These are phyloP conservation scores for Hymenoscyphus fraxineus DNA, from an alignment of 2,329 filamentous ascomycete species.

Conservation along the genomic window DNA sequence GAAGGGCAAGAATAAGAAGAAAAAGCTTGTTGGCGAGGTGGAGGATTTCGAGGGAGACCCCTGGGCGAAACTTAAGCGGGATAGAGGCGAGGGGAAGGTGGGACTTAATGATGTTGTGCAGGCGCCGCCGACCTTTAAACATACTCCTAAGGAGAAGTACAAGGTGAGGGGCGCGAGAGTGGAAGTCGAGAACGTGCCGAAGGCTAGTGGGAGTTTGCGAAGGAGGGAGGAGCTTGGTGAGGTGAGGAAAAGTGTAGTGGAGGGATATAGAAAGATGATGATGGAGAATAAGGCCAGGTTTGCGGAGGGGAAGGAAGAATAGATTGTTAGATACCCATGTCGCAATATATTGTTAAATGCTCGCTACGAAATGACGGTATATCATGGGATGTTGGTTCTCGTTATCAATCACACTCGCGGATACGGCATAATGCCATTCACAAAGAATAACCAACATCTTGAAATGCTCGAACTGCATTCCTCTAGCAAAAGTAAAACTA, in stretches of 20 bases:
- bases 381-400: no score
- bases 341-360: no score
- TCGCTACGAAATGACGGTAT: no score
- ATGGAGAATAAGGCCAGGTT: constrained; percentile 38
- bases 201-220: constrained; percentile 65
- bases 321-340: neutral
- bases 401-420: no score
- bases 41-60: constrained; percentile 36
- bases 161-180: constrained; percentile 59
- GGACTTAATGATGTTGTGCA: constrained; percentile 38
- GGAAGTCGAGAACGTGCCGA: constrained; percentile 65
- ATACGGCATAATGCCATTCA: no score
- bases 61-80: constrained; percentile 32
- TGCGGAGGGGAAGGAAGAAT: neutral
- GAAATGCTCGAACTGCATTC: no score
- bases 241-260: constrained; percentile 66
- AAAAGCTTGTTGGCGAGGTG: constrained; percentile 42
- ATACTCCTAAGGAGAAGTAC: constrained; percentile 34
- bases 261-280: constrained; percentile 70
- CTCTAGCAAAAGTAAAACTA: no score
- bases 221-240: constrained; percentile 69
- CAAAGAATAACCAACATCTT: no score
- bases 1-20: constrained; percentile 29
- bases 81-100: constrained; percentile 26
- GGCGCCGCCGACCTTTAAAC: constrained; percentile 34